Evolutionary conservation across 495 filamentous ascomycete species (phyloP).

Genomic region (Platismatia glauca): DNA sequence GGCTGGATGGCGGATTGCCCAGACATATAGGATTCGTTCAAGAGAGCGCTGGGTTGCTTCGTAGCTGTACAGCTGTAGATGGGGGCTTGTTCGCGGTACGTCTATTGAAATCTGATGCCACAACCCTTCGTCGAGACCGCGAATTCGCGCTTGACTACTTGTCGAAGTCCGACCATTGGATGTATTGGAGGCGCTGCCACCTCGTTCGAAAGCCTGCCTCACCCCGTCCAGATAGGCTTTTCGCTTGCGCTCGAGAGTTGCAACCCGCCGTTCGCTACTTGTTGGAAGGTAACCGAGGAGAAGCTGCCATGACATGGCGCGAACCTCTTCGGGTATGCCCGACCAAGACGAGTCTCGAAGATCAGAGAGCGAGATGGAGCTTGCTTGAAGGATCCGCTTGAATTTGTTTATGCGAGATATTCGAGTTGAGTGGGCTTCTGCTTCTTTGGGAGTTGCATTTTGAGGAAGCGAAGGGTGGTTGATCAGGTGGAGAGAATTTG

Average conservation of each 20-base stretch:
- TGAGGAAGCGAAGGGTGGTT: conserved; percentile 68
- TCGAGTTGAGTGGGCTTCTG: conserved; percentile 75
- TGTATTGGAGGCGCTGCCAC: conserved; percentile 31
- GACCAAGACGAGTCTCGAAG: conserved; percentile 83
- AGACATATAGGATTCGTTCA: conserved; percentile 91
- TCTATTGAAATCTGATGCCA: conserved; percentile 99
- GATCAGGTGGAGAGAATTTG: conserved; percentile 90
- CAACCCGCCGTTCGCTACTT: conserved; percentile 81
- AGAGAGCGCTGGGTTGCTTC: conserved; percentile 91
- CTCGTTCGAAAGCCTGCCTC: conserved; percentile 82
- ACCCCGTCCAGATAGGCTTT: conserved; percentile 97
- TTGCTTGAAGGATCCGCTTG: conserved; percentile 87
- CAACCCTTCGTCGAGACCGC: conserved; percentile 86
- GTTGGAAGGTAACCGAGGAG: conserved; percentile 92
- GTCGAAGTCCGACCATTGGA: conserved; percentile 33
- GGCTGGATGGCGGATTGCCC: conserved; percentile 94
- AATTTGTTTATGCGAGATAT: conserved; percentile 98
- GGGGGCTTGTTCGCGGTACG: conserved; percentile 92
- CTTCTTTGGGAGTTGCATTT: conserved; percentile 72
- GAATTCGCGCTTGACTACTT: conserved; percentile 40
- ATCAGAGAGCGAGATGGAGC: conserved; percentile 75
- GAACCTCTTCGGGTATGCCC: conserved; percentile 86
- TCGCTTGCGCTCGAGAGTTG: conserved; percentile 85
- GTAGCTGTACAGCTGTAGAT: conserved; percentile 87
- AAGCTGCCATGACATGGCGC: conserved; percentile 97